phyloP scores from a whole-genome alignment of 192 early-diverging fungal genomes.

The Rhizoclosmatium globosum region DNA sequence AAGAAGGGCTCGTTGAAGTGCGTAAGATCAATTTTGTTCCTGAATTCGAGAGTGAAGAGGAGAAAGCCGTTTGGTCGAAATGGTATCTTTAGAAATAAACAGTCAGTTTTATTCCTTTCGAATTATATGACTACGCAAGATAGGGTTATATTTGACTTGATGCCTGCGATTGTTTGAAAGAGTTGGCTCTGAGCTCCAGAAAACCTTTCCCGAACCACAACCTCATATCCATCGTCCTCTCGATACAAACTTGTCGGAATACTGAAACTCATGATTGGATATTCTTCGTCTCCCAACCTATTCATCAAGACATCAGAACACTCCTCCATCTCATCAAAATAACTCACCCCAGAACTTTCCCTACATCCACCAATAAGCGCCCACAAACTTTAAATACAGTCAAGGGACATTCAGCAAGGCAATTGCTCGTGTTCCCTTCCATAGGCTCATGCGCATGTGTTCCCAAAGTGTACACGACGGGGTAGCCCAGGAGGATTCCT shows the following conservation, averaged over 20 bases:
- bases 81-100: constrained; percentile 33
- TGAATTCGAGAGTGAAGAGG: constrained; percentile 55
- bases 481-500: constrained; percentile 2
- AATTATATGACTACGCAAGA: no score
- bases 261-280: constrained; percentile 8
- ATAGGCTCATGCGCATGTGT: not conserved
- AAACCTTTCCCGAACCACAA: no score
- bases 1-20: constrained; percentile 68
- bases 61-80: constrained; percentile 64
- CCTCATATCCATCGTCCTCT: not conserved
- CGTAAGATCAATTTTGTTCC: constrained; percentile 67
- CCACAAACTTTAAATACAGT: not conserved
- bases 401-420: not conserved
- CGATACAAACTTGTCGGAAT: not conserved
- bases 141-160: no score
- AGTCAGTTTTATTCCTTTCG: no score
- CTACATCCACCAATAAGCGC: not conserved
- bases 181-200: no score
- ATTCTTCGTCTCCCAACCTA: not conserved
- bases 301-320: not conserved
- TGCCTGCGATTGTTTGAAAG: no score
- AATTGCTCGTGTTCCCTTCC: not conserved
- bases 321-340: not conserved
- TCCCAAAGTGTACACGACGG: constrained; percentile 6
- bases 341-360: not conserved